Evolutionary conservation across 2,329 filamentous ascomycete species (phyloP).

Genomic region (Pezicula neosporulosa): DNA sequence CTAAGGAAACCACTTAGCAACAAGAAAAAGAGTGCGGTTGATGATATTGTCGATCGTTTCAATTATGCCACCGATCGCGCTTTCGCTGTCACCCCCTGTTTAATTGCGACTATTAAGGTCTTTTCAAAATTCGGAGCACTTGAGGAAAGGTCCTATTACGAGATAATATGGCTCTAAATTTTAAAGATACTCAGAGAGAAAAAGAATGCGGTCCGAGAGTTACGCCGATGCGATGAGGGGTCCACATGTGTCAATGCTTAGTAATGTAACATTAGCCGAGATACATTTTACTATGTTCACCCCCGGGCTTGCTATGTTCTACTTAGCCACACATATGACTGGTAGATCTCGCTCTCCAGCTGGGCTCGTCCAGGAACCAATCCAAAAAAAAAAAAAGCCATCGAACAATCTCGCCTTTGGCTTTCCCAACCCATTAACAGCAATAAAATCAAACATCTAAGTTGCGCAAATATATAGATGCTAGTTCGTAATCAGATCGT

Average conservation of each 20-base stretch:
- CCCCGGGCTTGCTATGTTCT: too few species aligned
- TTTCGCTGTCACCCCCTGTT: constrained; percentile 14
- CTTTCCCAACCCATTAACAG: too few species aligned
- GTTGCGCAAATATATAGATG: too few species aligned
- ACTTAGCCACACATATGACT: too few species aligned
- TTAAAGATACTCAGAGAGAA: background rate
- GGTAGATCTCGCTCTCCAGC: too few species aligned
- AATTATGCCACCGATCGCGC: constrained; percentile 12
- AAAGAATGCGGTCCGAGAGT: constrained; percentile 8
- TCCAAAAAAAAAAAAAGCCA: too few species aligned
- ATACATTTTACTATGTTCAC: constrained; percentile 10
- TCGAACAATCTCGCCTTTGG: too few species aligned
- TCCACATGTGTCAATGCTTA: constrained; percentile 7
- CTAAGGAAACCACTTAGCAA: constrained; percentile 13
- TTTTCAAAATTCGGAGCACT: constrained; percentile 10
- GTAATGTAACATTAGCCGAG: constrained; percentile 7
- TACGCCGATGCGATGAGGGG: constrained; percentile 4
- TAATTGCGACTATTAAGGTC: constrained; percentile 10
- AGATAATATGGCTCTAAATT: background rate
- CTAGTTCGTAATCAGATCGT: too few species aligned
- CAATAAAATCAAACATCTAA: too few species aligned
- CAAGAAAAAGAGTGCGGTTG: constrained; percentile 7
- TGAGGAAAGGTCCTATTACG: constrained; percentile 5
- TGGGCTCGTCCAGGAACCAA: too few species aligned
- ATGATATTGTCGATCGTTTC: constrained; percentile 12